phyloP scores from a whole-genome alignment of 441 rosid species.

The Geranium incanum region DNA sequence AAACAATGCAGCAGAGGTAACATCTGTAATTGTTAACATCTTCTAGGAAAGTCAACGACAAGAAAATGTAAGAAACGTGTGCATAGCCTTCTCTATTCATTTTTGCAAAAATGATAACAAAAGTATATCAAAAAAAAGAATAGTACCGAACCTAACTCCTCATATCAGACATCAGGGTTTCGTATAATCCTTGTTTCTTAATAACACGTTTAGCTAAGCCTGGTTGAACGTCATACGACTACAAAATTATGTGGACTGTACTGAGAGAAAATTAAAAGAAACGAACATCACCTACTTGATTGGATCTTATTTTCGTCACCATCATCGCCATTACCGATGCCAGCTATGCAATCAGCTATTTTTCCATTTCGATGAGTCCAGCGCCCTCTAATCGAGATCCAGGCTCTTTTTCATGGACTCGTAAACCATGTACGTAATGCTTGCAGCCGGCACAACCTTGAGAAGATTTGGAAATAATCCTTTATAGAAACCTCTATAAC shows the following conservation, averaged over 20 bases:
- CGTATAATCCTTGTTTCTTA: background rate
- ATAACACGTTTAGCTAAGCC: background rate
- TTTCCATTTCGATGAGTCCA: background rate
- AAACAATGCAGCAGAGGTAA: background rate
- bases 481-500: slow-evolving; percentile 71
- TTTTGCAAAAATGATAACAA: background rate
- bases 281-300: background rate
- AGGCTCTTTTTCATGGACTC: slow-evolving; percentile 59
- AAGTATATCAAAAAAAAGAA: background rate
- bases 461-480: slow-evolving; percentile 81
- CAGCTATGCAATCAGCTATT: slow-evolving; percentile 17
- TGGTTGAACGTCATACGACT: background rate
- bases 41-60: background rate
- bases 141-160: background rate
- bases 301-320: slow-evolving; percentile 19
- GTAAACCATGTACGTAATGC: slow-evolving; percentile 72
- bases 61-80: background rate
- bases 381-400: slow-evolving; percentile 34
- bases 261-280: background rate
- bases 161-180: background rate
- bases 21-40: background rate
- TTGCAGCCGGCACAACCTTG: slow-evolving; percentile 79
- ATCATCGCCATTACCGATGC: slow-evolving; percentile 21
- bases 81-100: background rate
- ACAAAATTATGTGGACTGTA: background rate